Percentiles rank a stretch among this genome's conserved stretches.
These are phyloP conservation scores for Penicillium sp. DNA, from an alignment of 2,329 filamentous ascomycete genomes.

Conservation along the genomic window DNA sequence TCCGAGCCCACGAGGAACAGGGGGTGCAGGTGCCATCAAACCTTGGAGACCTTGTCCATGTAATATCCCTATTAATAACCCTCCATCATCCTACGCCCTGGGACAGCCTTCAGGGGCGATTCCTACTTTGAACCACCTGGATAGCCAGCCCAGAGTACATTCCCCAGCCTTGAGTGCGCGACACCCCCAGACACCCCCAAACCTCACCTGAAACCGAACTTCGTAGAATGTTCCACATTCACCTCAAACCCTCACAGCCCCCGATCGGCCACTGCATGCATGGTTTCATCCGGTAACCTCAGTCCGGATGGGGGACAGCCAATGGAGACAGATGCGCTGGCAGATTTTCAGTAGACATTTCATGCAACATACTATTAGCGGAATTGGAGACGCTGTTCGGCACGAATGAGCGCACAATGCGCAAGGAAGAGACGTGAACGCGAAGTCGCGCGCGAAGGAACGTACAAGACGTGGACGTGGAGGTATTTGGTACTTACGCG, in stretches of 20 bases:
- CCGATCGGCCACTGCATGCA: neutral
- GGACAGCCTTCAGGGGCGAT: neutral
- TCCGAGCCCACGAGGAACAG: conserved; percentile 3
- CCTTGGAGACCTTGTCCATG: neutral
- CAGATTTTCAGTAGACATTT: conserved; percentile 1
- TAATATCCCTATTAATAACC: conserved; percentile 6
- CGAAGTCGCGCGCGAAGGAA: neutral
- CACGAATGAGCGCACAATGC: conserved; percentile 3
- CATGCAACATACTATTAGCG: neutral
- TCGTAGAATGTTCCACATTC: neutral
- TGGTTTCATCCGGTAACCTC: conserved; percentile 2
- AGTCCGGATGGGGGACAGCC: neutral
- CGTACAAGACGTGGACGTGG: neutral
- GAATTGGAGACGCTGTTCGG: neutral
- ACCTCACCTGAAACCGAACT: neutral
- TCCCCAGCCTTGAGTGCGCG: conserved; percentile 1
- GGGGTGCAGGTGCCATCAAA: neutral
- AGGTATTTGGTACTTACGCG: conserved; percentile 4
- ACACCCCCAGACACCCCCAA: neutral
- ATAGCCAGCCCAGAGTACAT: neutral
- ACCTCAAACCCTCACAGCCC: neutral
- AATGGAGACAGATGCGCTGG: conserved; percentile 3
- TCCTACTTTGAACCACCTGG: neutral
- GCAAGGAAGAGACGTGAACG: conserved; percentile 2
- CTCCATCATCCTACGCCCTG: neutral